These are phyloP conservation scores for Iberis pinnata DNA, from an alignment of 345 rosid genomes.

Conservation along the genomic window DNA sequence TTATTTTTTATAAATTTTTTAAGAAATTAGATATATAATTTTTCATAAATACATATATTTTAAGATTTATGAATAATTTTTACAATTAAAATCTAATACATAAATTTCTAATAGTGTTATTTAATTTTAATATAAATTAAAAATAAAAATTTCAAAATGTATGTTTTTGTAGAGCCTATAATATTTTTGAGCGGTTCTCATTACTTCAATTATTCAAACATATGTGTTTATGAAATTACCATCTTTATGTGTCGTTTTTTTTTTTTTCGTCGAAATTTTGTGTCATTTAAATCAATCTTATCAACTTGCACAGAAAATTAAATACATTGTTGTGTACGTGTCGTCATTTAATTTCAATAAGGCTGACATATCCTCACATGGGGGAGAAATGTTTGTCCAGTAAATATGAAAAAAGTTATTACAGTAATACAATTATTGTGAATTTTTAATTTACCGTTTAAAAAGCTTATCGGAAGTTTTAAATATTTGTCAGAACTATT, in stretches of 20 bases:
- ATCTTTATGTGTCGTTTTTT: neutral
- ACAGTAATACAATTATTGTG: neutral
- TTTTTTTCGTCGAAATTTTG: too few species aligned
- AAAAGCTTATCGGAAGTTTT: slow-evolving; percentile 21
- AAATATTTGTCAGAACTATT: slow-evolving; percentile 17
- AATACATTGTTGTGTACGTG: slow-evolving; percentile 22
- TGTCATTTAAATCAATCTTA: slow-evolving; percentile 15
- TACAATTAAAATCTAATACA: too few species aligned
- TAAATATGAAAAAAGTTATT: slow-evolving; percentile 1
- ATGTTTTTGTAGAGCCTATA: too few species aligned
- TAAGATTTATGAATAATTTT: too few species aligned
- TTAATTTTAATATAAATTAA: too few species aligned
- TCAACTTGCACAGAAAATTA: slow-evolving; percentile 17
- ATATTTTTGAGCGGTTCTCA: too few species aligned
- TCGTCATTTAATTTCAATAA: slow-evolving; percentile 22
- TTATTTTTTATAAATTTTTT: too few species aligned
- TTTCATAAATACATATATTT: too few species aligned
- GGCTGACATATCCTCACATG: slow-evolving; percentile 35
- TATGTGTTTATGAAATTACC: neutral
- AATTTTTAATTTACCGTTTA: slow-evolving; percentile 11
- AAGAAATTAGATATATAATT: too few species aligned
- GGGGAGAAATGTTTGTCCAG: slow-evolving; percentile 34
- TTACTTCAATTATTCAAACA: too few species aligned
- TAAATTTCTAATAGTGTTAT: too few species aligned
- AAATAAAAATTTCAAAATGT: too few species aligned